Conservation (phyloP, 1,139 yeast species). For the Sugiyamaella sp. region DNA sequence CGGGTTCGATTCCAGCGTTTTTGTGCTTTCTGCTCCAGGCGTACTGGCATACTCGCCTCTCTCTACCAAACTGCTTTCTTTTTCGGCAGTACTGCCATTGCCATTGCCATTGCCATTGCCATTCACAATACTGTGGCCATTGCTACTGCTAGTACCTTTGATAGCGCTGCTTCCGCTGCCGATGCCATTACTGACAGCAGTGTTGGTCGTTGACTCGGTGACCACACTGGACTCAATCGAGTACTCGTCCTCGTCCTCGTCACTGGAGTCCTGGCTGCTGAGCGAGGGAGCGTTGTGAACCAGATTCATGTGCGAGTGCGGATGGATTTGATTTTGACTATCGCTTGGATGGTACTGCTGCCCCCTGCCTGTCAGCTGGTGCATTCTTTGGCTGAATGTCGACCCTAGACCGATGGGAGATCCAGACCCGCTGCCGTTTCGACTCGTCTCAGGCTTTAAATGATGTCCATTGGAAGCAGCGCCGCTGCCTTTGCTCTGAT, state of each 20-base stretch:
- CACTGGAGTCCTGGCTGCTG: conserved; percentile 5
- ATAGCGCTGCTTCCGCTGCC: too few species aligned
- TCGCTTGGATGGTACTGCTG: background rate
- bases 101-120: too few species aligned
- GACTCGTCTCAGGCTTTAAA: background rate
- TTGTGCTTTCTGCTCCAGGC: background rate
- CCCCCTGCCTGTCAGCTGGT: conserved; percentile 1
- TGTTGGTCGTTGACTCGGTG: background rate
- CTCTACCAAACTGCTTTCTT: too few species aligned
- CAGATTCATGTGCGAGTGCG: conserved; percentile 1
- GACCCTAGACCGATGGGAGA: conserved; percentile 3
- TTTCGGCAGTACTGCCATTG: too few species aligned
- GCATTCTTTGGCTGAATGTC: conserved; percentile 4
- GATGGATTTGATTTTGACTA: background rate
- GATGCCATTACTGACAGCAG: background rate
- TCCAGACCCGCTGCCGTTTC: background rate
- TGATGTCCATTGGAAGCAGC: background rate
- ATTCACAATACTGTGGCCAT: too few species aligned
- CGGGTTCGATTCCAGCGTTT: background rate
- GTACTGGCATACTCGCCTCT: background rate
- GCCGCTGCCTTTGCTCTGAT: background rate
- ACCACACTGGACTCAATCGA: conserved; percentile 3
- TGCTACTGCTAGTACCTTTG: too few species aligned
- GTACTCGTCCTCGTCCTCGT: conserved; percentile 5
- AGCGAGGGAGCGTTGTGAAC: background rate